phyloP scores from a whole-genome alignment of 805 yeast genomes.

The Kodamaea nitidulidarum region DNA sequence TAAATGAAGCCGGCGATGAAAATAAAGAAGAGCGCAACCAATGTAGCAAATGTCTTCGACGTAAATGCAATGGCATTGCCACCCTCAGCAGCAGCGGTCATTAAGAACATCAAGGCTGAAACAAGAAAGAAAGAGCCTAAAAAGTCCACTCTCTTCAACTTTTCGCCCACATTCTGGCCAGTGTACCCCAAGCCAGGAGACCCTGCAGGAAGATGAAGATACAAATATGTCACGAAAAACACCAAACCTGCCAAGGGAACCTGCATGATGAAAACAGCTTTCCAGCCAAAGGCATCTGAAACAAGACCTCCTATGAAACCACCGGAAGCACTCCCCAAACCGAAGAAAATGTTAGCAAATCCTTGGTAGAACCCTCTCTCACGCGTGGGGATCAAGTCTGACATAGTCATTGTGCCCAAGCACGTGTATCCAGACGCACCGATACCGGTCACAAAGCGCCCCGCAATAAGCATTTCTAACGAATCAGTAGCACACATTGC shows the following conservation, averaged over 20 bases:
- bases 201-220: conserved; percentile 47
- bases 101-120: conserved; percentile 49
- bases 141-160: conserved; percentile 60
- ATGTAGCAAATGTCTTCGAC: conserved; percentile 34
- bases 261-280: conserved; percentile 37
- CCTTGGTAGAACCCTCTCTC: conserved; percentile 84
- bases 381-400: conserved; percentile 73
- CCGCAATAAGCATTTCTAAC: conserved; percentile 46
- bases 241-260: conserved; percentile 42
- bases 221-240: conserved; percentile 33
- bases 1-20: conserved; percentile 43
- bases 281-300: conserved; percentile 54
- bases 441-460: conserved; percentile 73
- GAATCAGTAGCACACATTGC: conserved; percentile 53
- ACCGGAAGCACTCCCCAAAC: conserved; percentile 56
- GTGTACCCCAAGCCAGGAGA: conserved; percentile 53
- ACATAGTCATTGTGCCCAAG: conserved; percentile 67
- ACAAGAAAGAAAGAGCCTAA: conserved; percentile 63
- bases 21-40: conserved; percentile 30
- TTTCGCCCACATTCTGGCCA: conserved; percentile 42
- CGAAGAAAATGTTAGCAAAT: conserved; percentile 68
- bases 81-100: conserved; percentile 64
- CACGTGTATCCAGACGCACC: conserved; percentile 91
- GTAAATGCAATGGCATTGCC: conserved; percentile 53
- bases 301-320: conserved; percentile 51